Evolutionary conservation across 768 basidiomycete genomes (phyloP), one percentile per base, ranked within the genome.

Genomic region (Suillus bovinus): DNA sequence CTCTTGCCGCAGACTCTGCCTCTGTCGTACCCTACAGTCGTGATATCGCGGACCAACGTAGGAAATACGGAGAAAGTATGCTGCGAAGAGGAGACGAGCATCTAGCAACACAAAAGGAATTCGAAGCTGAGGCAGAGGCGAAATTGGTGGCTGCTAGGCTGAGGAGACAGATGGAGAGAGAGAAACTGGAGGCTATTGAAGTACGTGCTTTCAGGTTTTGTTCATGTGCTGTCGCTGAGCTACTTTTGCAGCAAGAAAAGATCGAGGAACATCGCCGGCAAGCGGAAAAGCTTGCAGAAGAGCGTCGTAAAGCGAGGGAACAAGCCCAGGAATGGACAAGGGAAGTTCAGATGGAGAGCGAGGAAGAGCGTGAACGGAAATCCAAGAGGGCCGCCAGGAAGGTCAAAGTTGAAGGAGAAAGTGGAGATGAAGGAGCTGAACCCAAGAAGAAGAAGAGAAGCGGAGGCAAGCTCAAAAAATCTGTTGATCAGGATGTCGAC

Each of bases 51-150:
- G 90, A 94, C 67, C 91, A 96, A 67, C 87, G 97, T 49, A 83
- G 88, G 42, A 90, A 90, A 72, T 99, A 98, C 68, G 94, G 95
- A 14, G 90, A 93, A 64, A 89, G 83, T 69, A 88, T 99, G 82
- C 72, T 96, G 59, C 83, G 91, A 60, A 87, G 87, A 58, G 89
- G 86, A 3, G 90, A 92, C 13, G 93, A 91, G 46, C 94, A 96
- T 70, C 78, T 94, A 27, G 75, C 82, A 5, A 79, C 83, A 20
- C 94, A 96, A 71, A 79, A 83, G 59, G 84, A 86, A 61, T 83
- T 85, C 67, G 94, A 96, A 71, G 79, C 76, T 0, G 90, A 94
- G 70, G 80, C 82, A 0, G 82, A 87, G 54, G 86, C 89, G 5
- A 87, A 86, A 70, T 79, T 94, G 3, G 91, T 93, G 44, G 82